Evolutionary conservation across 2,329 filamentous ascomycete species (phyloP), one percentile per base, ranked within the genome.

Genomic region (Talaromyces sp.): DNA sequence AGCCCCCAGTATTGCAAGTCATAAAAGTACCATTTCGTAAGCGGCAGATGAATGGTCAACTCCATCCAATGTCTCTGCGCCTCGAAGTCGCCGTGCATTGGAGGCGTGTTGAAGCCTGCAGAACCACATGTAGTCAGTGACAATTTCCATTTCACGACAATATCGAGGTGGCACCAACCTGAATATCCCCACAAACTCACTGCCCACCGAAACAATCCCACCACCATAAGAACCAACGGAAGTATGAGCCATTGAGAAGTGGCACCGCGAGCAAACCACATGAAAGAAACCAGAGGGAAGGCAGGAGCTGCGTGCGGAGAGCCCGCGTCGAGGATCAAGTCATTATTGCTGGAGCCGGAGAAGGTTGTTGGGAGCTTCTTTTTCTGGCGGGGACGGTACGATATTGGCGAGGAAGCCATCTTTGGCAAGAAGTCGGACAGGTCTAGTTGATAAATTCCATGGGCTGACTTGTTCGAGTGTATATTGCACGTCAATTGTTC

Each of bases 51-150:
- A 8, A 85, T 89, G 1, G 94, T 97, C 63, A 99, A 80, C 70
- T 99, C 94, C 92, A 99, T 96, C 94, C 94, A 99, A 74, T 99
- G 94, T 66, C 94, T 81, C 73, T 99, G 94, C 3, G 95, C 94
- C 78, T 99, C 94, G 75, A 96, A 99, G 74, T 99, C 94, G 64
- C 94, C 94, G 69, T 92, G 89, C 85, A 97, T 91, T 5, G 94
- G 94, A 36, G 92, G 92, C 60, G 84, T 84, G 60, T 87, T 79
- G 68, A 87, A 89, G 57, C 93, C 89, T 91, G 61, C 2, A 39
- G 5, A 11, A 15, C 31, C 7, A 25, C 46, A 36, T 3, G 57
- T 45, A 63, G 21, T 28, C 33, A 67, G 56, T 55, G 9, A 53
- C 40, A 21, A 41, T 48, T 46, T 61, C 33, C 48, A 3, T 48